Conservation (phyloP, 352 stramenopile genomes). For the Phytophthora kernoviae region DNA sequence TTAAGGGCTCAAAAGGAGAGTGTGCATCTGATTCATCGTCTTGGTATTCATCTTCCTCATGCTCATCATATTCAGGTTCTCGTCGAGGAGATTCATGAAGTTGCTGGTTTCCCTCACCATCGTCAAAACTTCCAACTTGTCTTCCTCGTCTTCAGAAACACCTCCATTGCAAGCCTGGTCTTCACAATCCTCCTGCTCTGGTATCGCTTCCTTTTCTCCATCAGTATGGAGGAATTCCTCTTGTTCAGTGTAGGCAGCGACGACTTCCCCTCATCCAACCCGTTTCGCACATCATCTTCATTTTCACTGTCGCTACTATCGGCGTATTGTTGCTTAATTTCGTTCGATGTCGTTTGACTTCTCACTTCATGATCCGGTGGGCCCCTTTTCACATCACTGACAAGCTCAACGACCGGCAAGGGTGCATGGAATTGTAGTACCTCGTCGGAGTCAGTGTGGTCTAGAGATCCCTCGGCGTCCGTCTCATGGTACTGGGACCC, state of each 20-base stretch:
- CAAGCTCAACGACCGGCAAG: background rate
- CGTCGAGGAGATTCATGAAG: conserved; percentile 3
- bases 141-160: conserved; percentile 32
- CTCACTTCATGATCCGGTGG: conserved; percentile 8
- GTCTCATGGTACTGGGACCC: conserved; percentile 1
- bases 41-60: background rate
- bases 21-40: background rate
- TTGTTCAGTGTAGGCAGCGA: conserved; percentile 26
- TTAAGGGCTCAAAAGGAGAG: conserved; percentile 7
- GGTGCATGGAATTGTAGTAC: conserved; percentile 20
- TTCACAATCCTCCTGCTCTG: conserved; percentile 2
- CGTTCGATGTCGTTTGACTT: conserved; percentile 4
- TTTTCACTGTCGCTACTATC: conserved; percentile 7
- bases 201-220: conserved; percentile 2
- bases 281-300: conserved; percentile 8
- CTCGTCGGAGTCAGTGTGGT: conserved; percentile 4
- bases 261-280: conserved; percentile 6
- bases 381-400: conserved; percentile 5
- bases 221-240: conserved; percentile 3
- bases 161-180: background rate
- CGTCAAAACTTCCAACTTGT: conserved; percentile 49
- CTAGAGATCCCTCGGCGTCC: background rate
- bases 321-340: conserved; percentile 8
- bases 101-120: conserved; percentile 17
- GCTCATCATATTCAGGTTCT: conserved; percentile 20